Evolutionary conservation across 2,329 filamentous ascomycete genomes (phyloP).

Genomic region (Fusarium tjaetaba): DNA sequence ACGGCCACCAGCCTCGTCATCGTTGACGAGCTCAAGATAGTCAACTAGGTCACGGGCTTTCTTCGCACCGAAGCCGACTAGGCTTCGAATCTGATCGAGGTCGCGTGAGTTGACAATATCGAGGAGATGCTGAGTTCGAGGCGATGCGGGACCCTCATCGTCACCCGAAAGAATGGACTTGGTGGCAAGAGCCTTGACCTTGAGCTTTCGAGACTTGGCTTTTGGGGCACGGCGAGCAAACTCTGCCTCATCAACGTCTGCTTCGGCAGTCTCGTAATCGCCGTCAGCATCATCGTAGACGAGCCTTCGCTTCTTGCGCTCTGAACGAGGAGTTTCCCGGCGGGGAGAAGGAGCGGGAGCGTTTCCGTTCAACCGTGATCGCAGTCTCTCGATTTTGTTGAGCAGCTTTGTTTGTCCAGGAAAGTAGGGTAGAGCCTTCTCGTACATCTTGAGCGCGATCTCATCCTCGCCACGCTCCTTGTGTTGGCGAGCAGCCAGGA

Average conservation of each 20-base stretch:
- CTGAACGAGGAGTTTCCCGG: constrained; percentile 37
- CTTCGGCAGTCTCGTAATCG: constrained; percentile 53
- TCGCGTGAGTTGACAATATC: constrained; percentile 80
- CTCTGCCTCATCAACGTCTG: constrained; percentile 53
- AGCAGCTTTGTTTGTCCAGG: constrained; percentile 83
- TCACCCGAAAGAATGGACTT: constrained; percentile 47
- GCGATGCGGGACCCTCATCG: constrained; percentile 57
- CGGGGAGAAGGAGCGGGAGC: constrained; percentile 23
- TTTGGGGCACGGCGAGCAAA: constrained; percentile 42
- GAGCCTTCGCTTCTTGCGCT: constrained; percentile 46
- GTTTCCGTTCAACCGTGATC: constrained; percentile 58
- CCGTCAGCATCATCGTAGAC: constrained; percentile 50
- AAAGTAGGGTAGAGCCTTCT: constrained; percentile 85
- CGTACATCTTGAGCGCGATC: constrained; percentile 85
- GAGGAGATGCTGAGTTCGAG: constrained; percentile 70
- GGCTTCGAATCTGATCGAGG: constrained; percentile 68
- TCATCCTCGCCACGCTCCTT: constrained; percentile 83
- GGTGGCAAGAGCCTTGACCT: constrained; percentile 41
- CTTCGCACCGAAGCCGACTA: constrained; percentile 78
- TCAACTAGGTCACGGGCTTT: constrained; percentile 71
- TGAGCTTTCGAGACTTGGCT: constrained; percentile 47
- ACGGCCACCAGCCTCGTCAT: constrained; percentile 50
- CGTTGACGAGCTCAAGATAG: constrained; percentile 58
- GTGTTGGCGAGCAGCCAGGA: constrained; percentile 92
- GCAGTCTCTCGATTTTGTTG: constrained; percentile 73